Base-by-base conservation (phyloP, 768 basidiomycete species). In the Mycena maculata region DNA sequence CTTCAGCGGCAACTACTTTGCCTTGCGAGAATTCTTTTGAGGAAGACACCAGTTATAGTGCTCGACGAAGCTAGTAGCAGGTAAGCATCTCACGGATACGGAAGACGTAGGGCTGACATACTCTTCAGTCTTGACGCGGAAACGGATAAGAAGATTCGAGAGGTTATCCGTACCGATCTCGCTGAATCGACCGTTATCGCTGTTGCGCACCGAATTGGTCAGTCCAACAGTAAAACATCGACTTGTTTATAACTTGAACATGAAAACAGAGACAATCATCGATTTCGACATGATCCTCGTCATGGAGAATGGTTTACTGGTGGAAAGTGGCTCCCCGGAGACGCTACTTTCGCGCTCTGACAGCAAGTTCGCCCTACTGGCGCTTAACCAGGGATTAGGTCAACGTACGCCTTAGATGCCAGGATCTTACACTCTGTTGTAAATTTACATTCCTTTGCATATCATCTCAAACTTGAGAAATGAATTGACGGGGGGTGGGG, bases 121-220 rank as follows among this genome's bases (percentile, higher is more conserved):
- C 23, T 11, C 6, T 58, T 42, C n/a, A 48, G 57, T n/a, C 39
- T 64, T 23, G 59, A 67, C 53, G 44, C 28, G 0, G 59, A 67
- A 4, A 61, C 65, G n/a, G 65, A 67, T n/a, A 44, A 31, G 52
- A 45, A 56, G 30, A 56, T 61, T 9, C 31, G 52, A 27, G 59
- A 61, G 20, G 33, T 67, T 22, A 48, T 67, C 42, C 52, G 58
- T 4, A 60, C 59, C 4, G 60, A 67, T 36, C 58, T 61, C 47
- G n/a, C 50, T 10, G 8, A n/a, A 3, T 48, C 60, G 10, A 67
- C 65, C 3, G 55, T 67, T 1, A 49, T 67, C 20, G 25, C 60
- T 7, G 65, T 67, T 7, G 60, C 65, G 4, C 65, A 67, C 48
- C 59, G 65, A 33, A 67, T 67, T 27, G 59, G 60, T 61, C n/a